Conservation (phyloP, 768 basidiomycete genomes). For the Boletellus ananas region DNA sequence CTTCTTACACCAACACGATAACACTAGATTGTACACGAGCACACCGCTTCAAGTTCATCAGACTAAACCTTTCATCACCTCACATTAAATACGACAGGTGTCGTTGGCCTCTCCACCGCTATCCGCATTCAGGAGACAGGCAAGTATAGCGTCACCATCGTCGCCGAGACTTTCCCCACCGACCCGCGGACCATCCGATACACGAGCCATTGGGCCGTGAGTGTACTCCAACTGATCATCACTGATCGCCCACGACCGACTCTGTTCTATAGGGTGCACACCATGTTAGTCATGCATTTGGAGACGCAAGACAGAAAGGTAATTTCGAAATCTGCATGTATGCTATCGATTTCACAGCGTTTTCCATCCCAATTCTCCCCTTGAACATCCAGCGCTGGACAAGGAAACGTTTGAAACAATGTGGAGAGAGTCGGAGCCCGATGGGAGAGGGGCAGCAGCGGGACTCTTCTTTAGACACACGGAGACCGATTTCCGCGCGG, state of each 20-base stretch:
- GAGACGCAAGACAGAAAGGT: constrained; percentile 56
- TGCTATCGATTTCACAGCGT: neutral
- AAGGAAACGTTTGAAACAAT: constrained; percentile 69
- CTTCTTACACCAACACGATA: neutral
- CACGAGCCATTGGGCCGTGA: constrained; percentile 80
- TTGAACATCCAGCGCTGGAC: constrained; percentile 51
- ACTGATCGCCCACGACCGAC: neutral
- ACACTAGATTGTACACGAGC: too few relatives aligned
- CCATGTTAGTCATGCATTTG: constrained; percentile 58
- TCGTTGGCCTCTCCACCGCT: constrained; percentile 75
- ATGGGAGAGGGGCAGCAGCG: constrained; percentile 42
- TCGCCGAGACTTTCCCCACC: constrained; percentile 68
- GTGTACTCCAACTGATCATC: constrained; percentile 20
- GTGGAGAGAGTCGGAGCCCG: constrained; percentile 68
- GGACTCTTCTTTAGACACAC: constrained; percentile 60
- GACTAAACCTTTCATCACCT: too few relatives aligned
- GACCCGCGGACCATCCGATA: constrained; percentile 73
- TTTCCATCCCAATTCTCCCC: neutral
- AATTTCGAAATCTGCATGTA: neutral
- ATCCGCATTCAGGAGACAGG: constrained; percentile 62
- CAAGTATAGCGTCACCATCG: constrained; percentile 59
- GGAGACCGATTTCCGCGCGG: constrained; percentile 58
- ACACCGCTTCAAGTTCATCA: too few relatives aligned
- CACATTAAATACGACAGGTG: constrained; percentile 42
- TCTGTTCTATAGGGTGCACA: constrained; percentile 63